Evolutionary conservation across 1,284 basidiomycete species (phyloP), one percentile per base, ranked within the genome.

Genomic region (Rhodotorula sp.): DNA sequence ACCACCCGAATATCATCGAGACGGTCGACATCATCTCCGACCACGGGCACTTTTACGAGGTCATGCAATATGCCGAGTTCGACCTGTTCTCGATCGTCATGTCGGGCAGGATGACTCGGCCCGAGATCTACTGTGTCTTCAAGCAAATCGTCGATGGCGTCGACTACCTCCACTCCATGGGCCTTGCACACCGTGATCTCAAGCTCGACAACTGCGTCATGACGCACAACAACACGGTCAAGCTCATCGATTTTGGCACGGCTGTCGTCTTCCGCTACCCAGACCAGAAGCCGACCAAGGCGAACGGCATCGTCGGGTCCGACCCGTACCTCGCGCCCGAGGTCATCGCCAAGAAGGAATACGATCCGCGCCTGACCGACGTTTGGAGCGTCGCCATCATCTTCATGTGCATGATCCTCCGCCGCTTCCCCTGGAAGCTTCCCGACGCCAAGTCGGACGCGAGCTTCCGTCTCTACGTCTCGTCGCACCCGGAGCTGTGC

Each of bases 191-290:
- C 79, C 90, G 96, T 51, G 96, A 99, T 81, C 87, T 99, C 81
- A 99, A 99, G 82, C 89, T 99, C 73, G 96, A 99, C 83, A 99
- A 99, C 81, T 99, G 96, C 80, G 96, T 99, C 82, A 96, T 99
- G 92, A 97, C 92, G 37, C 84, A 84, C 5, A 85, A 89, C 78
- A 94, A 97, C 79, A 87, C 96, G 75, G 91, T 99, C 83, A 99
- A 99, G 82, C 87, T 99, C 73, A 99, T 99, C 82, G 96, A 99
- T 82, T 99, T 99, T 82, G 96, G 96, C 59, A 99, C 96, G 1
- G 96, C 96, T 22, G 95, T 94, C 68, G 95, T 99, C 65, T 99
- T 99, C 83, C 93, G 96, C 78, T 98, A 98, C 77, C 96, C 96
- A 0, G 95, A 94, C 70, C 94, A 88, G 80, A 86, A 87, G 81